Base-by-base conservation (phyloP, 352 stramenopile species). In the Globisporangium middletonii region DNA sequence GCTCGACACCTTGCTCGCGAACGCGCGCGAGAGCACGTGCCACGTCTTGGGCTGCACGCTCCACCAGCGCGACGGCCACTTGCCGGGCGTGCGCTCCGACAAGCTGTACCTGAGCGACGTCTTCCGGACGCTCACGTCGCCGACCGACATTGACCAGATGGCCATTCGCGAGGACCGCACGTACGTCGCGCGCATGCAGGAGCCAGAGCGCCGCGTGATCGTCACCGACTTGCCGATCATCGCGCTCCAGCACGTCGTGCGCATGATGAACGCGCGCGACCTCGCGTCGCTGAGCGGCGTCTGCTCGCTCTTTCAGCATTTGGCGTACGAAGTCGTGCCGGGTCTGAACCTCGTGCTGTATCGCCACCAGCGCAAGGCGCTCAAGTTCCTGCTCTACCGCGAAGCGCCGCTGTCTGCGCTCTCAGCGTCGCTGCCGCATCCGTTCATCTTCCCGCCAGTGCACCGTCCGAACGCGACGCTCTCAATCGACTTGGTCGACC, bases 261-360 rank as follows among this genome's bases (percentile, higher is more conserved):
- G 72, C 42, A 69, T 89, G 38, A 69, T 92, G 47, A 72, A 80
- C 35, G 70, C 85, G 33, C 68, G 73, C 6, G 76, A 88, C 12
- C 57, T 94, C 27, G 79, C 82, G 4, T 67, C 69, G 8, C 54
- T 90, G 12, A 86, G 79, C 41, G 62, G 62, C 3, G 79, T 89
- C 3, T 92, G 79, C 63, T 84, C 78, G 6, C 59, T 87, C 56
- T 91, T 92, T 28, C 82, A 91, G 67, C 73, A 92, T 55, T 63
- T 94, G 54, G 65, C 85, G 43, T 94, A 94, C 61, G 85, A 92
- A 64, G 82, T 90, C 43, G 85, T 90, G 11, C 85, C 82, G 19
- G 80, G 83, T 3, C 61, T 94, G 7, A 79, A 88, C 35, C 64
- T 94, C 30, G 60, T 80, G 13, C 68, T 94, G 4, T 94, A 83